Evolutionary conservation across 345 rosid species (phyloP).

Genomic region (Citrus inodora): DNA sequence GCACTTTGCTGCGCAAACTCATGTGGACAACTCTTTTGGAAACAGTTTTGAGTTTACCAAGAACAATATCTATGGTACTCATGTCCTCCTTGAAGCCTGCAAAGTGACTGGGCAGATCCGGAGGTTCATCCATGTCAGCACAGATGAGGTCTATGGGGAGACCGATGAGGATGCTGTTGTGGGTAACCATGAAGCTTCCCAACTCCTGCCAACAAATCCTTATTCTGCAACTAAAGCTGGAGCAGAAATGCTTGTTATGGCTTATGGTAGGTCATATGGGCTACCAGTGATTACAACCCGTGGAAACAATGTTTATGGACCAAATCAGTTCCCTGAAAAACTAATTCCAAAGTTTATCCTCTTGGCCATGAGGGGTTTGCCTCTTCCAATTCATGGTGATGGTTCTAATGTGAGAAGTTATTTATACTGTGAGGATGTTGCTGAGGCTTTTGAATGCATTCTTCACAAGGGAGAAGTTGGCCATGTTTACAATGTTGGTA

Average conservation of each 20-base stretch:
- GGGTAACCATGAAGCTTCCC: conserved; percentile 72
- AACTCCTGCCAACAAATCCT: conserved; percentile 67
- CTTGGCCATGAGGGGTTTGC: conserved; percentile 56
- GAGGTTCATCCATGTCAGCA: conserved; percentile 74
- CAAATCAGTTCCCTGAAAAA: conserved; percentile 63
- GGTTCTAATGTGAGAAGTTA: conserved; percentile 66
- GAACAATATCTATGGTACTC: conserved; percentile 69
- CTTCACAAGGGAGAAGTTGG: conserved; percentile 75
- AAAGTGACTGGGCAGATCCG: conserved; percentile 58
- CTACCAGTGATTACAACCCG: conserved; percentile 68
- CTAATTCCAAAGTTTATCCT: conserved; percentile 64
- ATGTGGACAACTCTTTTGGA: conserved; percentile 68
- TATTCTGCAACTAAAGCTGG: conserved; percentile 74
- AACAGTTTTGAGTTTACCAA: conserved; percentile 73
- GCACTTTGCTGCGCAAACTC: conserved; percentile 79
- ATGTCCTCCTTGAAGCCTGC: conserved; percentile 69
- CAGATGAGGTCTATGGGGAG: conserved; percentile 73
- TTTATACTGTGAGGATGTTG: conserved; percentile 66
- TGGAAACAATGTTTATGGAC: conserved; percentile 71
- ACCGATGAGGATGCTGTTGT: conserved; percentile 70
- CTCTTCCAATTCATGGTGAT: conserved; percentile 69
- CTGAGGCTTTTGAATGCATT: conserved; percentile 65
- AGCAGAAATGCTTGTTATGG: conserved; percentile 79
- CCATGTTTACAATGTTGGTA: conserved; percentile 70
- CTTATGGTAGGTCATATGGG: conserved; percentile 65